phyloP scores from a whole-genome alignment of 495 filamentous ascomycete genomes.

The Bryoglossum gracile region DNA sequence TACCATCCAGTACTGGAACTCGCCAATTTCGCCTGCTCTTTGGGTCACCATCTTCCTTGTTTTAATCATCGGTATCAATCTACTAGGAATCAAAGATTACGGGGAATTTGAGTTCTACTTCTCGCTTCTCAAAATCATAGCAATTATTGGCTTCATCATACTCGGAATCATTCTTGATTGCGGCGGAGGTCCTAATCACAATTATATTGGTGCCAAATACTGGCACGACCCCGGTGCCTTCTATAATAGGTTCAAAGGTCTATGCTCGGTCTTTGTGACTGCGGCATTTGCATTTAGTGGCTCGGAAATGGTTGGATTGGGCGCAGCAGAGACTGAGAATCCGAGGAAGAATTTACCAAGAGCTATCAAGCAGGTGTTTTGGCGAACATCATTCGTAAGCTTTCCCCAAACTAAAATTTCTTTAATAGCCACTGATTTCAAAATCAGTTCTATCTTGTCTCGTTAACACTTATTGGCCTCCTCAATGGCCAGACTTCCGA shows the following conservation, averaged over 20 bases:
- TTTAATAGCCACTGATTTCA: neutral
- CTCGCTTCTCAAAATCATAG: constrained; percentile 75
- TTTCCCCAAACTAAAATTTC: neutral
- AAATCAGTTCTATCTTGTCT: constrained; percentile 69
- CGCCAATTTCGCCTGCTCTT: constrained; percentile 55
- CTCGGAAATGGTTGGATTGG: constrained; percentile 84
- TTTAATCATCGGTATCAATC: constrained; percentile 69
- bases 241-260: constrained; percentile 84
- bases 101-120: constrained; percentile 90
- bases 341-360: constrained; percentile 79
- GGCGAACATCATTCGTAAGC: constrained; percentile 65
- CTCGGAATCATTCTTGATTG: constrained; percentile 72
- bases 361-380: constrained; percentile 89
- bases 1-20: constrained; percentile 79
- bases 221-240: constrained; percentile 84
- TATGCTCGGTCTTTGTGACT: constrained; percentile 88
- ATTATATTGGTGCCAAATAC: constrained; percentile 73
- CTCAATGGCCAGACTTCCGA: constrained; percentile 42
- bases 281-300: constrained; percentile 89
- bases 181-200: constrained; percentile 61
- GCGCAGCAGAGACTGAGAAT: constrained; percentile 79
- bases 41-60: constrained; percentile 86
- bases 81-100: constrained; percentile 81
- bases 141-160: constrained; percentile 83
- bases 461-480: constrained; percentile 63